A percentile compares a stretch with the other conserved stretches of the same genome.
These are phyloP conservation scores for Pyrenophora teres DNA, from an alignment of 2,329 filamentous ascomycete species.

Conservation along the genomic window DNA sequence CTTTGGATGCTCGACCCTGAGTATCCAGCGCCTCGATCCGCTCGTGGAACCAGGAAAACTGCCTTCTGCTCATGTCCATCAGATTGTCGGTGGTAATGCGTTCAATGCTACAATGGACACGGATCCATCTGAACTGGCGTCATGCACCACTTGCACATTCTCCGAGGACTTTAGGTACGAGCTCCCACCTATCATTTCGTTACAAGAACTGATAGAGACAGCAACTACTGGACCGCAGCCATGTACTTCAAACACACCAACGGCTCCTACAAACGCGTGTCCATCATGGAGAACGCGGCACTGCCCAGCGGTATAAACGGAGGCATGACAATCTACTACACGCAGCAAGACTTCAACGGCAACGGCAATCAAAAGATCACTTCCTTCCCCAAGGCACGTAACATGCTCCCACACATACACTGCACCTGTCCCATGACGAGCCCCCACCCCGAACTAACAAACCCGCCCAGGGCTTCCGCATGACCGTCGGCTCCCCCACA, in stretches of 20 bases:
- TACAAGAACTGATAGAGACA: background rate
- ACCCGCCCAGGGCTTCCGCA: conserved; percentile 35
- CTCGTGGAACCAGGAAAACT: conserved; percentile 28
- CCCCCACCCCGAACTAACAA: no score
- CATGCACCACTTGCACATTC: conserved; percentile 26
- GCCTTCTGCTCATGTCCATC: conserved; percentile 27
- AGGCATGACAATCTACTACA: conserved; percentile 42
- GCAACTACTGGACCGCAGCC: conserved; percentile 39
- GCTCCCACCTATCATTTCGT: no score
- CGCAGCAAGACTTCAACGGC: conserved; percentile 41
- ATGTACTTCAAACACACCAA: conserved; percentile 38
- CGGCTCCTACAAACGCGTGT: conserved; percentile 35
- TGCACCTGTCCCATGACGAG: no score
- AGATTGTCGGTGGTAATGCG: conserved; percentile 31
- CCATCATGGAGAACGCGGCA: conserved; percentile 23
- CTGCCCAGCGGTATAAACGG: conserved; percentile 30
- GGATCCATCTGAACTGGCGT: conserved; percentile 11
- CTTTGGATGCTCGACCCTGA: conserved; percentile 31
- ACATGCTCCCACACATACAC: background rate
- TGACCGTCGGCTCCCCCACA: conserved; percentile 42
- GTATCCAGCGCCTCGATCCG: conserved; percentile 35
- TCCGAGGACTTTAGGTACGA: conserved; percentile 23
- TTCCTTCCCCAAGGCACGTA: conserved; percentile 29
- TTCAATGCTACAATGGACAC: conserved; percentile 27
- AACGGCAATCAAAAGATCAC: conserved; percentile 34